Percentiles rank a stretch among this genome's conserved stretches.
Conservation (phyloP, 345 rosid species). For the Eucalyptus camaldulensis region DNA sequence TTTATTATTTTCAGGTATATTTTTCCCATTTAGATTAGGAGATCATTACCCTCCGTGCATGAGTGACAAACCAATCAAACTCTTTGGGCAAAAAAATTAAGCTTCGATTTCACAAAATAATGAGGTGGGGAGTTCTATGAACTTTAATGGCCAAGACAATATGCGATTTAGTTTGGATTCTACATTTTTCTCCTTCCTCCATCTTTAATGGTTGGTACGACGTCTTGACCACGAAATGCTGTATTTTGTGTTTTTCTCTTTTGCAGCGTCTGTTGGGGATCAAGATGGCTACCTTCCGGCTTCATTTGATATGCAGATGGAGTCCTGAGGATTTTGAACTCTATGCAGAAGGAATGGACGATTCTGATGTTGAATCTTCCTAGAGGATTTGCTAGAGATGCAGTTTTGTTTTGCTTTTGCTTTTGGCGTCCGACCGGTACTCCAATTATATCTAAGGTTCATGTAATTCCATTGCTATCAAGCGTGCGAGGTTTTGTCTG, state of each 20-base stretch:
- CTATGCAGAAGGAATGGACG: conserved; percentile 44
- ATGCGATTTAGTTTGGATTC: not conserved
- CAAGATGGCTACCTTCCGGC: conserved; percentile 85
- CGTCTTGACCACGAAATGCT: not conserved
- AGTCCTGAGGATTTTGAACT: conserved; percentile 65
- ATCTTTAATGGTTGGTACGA: not conserved
- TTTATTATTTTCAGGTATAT: not conserved
- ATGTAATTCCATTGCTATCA: not conserved
- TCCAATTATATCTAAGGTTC: not conserved
- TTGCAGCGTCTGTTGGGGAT: conserved; percentile 87
- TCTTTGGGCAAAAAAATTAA: not conserved
- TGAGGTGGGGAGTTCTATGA: not conserved
- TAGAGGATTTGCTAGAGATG: not conserved
- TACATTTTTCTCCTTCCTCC: not conserved
- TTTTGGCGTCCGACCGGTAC: not conserved
- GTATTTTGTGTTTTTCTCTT: not conserved
- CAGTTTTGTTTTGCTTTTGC: not conserved
- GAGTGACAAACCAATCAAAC: not conserved
- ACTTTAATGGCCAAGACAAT: not conserved
- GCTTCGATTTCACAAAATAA: not conserved
- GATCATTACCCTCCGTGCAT: not conserved
- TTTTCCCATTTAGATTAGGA: not conserved
- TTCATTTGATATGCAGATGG: conserved; percentile 77
- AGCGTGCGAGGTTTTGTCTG: not conserved
- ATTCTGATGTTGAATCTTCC: conserved; percentile 79